Evolutionary conservation across 495 filamentous ascomycete genomes (phyloP).

Genomic region (Daldinia concentrica): DNA sequence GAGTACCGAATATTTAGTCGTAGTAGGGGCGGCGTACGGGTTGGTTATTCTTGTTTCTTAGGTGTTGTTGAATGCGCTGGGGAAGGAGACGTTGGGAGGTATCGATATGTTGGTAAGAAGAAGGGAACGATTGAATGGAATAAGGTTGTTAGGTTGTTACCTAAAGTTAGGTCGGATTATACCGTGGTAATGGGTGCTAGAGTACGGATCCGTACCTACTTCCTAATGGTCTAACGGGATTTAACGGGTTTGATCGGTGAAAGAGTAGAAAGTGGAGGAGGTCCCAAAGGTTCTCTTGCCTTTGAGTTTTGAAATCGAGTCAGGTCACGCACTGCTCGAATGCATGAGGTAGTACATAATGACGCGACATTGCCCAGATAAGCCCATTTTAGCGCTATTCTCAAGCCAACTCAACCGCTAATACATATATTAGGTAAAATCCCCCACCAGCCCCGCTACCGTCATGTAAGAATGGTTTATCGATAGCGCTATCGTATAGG

Average conservation of each 20-base stretch:
- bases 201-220: too few relatives aligned
- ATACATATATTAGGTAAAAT: background rate
- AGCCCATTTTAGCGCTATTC: slow-evolving; percentile 22
- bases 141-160: too few relatives aligned
- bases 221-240: background rate
- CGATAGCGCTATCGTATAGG: background rate
- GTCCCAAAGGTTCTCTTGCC: background rate
- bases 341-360: slow-evolving; percentile 3
- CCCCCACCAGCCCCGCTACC: background rate
- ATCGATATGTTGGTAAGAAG: background rate
- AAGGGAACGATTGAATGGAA: background rate
- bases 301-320: slow-evolving; percentile 24
- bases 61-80: background rate
- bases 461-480: background rate
- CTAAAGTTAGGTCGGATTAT: too few relatives aligned
- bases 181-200: background rate
- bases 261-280: slow-evolving; percentile 25
- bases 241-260: background rate
- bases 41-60: slow-evolving; percentile 2
- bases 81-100: background rate
- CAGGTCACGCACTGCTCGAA: slow-evolving; percentile 36
- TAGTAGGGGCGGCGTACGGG: slow-evolving; percentile 12
- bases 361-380: slow-evolving; percentile 31
- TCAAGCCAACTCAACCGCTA: background rate
- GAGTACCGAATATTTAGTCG: background rate